These are phyloP conservation scores for Kregervanrija delftensis DNA, from an alignment of 805 yeast species.

Conservation along the genomic window DNA sequence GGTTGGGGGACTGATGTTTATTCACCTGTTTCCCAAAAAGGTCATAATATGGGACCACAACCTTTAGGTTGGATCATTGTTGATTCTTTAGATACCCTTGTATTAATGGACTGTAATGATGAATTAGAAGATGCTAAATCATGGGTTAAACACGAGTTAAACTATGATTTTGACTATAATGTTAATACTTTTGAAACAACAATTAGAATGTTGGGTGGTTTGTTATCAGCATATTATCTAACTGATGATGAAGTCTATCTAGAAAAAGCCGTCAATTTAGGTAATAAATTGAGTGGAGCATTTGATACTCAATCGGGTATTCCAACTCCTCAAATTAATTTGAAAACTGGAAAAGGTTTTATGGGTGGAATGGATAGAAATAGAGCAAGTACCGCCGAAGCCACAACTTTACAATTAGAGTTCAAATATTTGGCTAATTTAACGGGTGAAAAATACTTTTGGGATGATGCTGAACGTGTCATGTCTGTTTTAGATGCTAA, in stretches of 20 bases:
- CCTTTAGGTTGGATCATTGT: constrained; percentile 94
- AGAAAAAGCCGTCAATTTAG: constrained; percentile 74
- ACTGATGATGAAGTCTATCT: constrained; percentile 64
- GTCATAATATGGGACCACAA: constrained; percentile 66
- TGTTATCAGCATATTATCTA: constrained; percentile 74
- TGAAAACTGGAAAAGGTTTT: constrained; percentile 51
- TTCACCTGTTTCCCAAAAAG: constrained; percentile 55
- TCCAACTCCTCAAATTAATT: constrained; percentile 75
- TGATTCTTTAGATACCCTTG: constrained; percentile 77
- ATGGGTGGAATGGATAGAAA: constrained; percentile 52
- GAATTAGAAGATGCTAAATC: constrained; percentile 57
- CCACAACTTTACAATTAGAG: constrained; percentile 79
- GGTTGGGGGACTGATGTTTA: constrained; percentile 87
- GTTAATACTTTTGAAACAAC: constrained; percentile 93
- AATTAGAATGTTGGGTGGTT: constrained; percentile 88
- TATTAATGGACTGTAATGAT: constrained; percentile 63
- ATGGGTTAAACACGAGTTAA: constrained; percentile 69
- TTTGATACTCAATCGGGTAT: constrained; percentile 62
- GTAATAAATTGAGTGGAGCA: constrained; percentile 63
- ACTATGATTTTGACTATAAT: constrained; percentile 62
- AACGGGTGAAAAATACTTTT: constrained; percentile 72
- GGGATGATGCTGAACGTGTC: constrained; percentile 73
- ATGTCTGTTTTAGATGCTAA: constrained; percentile 63
- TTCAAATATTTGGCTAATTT: constrained; percentile 73
- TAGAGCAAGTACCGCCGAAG: constrained; percentile 90